Evolutionary conservation across 2,329 filamentous ascomycete species (phyloP).

Genomic region (Conoideocrella luteorostrata): DNA sequence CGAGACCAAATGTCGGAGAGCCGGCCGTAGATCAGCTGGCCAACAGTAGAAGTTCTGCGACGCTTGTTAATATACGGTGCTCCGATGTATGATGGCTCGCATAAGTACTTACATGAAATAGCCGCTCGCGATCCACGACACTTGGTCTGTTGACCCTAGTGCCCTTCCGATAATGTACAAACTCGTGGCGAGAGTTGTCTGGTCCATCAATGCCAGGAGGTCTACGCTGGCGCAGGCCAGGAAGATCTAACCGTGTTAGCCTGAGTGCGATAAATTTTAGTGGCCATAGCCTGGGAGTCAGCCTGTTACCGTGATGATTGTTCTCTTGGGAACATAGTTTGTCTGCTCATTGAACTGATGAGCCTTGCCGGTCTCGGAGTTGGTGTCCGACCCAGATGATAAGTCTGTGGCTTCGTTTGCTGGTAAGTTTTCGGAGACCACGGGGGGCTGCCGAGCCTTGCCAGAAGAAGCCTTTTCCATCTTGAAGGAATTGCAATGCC

Average conservation of each 20-base stretch:
- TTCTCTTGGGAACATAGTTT: conserved; percentile 45
- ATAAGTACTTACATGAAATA: conserved; percentile 46
- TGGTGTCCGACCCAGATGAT: conserved; percentile 6
- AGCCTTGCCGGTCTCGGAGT: conserved; percentile 13
- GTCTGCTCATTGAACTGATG: conserved; percentile 48
- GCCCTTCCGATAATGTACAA: conserved; percentile 47
- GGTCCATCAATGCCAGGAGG: conserved; percentile 49
- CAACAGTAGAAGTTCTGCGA: conserved; percentile 37
- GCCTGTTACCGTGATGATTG: conserved; percentile 42
- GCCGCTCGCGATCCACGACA: conserved; percentile 48
- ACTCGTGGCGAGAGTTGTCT: conserved; percentile 50
- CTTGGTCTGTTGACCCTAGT: conserved; percentile 40
- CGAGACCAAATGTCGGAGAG: conserved; percentile 42
- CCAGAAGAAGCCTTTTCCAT: background rate
- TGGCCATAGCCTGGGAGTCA: too few relatives aligned
- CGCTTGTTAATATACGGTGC: background rate
- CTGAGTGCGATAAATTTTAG: background rate
- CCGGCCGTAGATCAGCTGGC: conserved; percentile 39
- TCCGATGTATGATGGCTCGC: too few relatives aligned
- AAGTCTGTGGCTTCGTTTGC: conserved; percentile 5
- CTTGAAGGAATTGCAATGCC: background rate
- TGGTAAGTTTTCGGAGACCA: background rate
- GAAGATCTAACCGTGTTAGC: conserved; percentile 39
- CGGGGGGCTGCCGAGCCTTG: background rate
- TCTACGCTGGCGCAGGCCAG: conserved; percentile 50